Evolutionary conservation across 2,329 filamentous ascomycete species (phyloP).

Genomic region (Colletotrichum lupini): DNA sequence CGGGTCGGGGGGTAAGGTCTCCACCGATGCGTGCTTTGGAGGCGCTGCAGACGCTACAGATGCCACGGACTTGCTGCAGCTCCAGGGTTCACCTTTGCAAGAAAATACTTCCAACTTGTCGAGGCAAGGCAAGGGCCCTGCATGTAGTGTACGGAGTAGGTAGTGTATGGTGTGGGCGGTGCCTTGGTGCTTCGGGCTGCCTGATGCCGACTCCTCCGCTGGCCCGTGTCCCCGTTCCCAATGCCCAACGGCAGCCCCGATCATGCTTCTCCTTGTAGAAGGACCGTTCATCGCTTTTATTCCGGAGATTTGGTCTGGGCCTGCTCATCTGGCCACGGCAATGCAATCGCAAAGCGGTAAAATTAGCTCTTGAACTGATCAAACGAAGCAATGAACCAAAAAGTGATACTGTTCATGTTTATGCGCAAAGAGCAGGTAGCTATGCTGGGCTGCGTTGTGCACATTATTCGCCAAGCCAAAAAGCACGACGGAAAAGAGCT

Average conservation of each 20-base stretch:
- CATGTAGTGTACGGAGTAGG: background rate
- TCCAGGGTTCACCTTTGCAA: conserved; percentile 26
- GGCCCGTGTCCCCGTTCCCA: conserved; percentile 18
- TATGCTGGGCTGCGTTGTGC: background rate
- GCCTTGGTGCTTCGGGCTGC: conserved; percentile 18
- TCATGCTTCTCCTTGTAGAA: conserved; percentile 29
- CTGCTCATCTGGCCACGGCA: conserved; percentile 11
- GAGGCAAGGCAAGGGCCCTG: conserved; percentile 25
- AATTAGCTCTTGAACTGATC: conserved; percentile 1
- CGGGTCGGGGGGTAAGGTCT: conserved; percentile 22
- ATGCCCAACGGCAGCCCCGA: conserved; percentile 18
- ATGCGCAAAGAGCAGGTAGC: background rate
- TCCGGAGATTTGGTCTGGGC: conserved; percentile 28
- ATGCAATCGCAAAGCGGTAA: conserved; percentile 18
- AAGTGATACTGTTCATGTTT: background rate
- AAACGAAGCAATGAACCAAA: background rate
- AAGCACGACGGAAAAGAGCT: background rate
- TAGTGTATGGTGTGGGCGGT: background rate
- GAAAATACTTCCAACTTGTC: conserved; percentile 5
- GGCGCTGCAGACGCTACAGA: conserved; percentile 24
- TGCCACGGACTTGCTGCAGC: conserved; percentile 15
- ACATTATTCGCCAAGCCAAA: background rate
- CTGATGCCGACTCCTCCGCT: conserved; percentile 16
- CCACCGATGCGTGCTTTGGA: conserved; percentile 21
- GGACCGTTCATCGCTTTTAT: conserved; percentile 28